Base-by-base conservation (phyloP, 257 asterid genomes). In the Thymus mandschuricus region DNA sequence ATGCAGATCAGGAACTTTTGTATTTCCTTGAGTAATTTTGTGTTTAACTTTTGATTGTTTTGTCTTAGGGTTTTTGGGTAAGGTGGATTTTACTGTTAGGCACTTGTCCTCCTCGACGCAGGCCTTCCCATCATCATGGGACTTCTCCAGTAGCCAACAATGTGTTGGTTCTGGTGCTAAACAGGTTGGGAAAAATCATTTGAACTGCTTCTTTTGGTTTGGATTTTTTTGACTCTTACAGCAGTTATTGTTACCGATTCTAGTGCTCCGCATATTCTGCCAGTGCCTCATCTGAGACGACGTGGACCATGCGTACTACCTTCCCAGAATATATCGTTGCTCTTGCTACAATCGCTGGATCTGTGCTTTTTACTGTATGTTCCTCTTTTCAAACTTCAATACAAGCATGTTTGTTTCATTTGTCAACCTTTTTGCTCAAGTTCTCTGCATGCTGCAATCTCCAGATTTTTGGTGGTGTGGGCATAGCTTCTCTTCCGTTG, bases 291-390 rank as follows among this genome's bases (percentile, higher is more conserved):
- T 89, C 97, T 27, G 97, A 94, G 89, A 81, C 90, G 61, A 91
- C 97, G 70, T 91, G 97, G 98, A 87, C 92, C 54, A 89, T 89
- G 97, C 96, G 84, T 46, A 43, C 97, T 74, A 89, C 97, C 76
- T 94, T 94, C 83, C 98, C 98, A 3, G 98, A 94, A 86, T 94
- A 94, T 84, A 88, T 94, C 55, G 98, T 94, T 72, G 98, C 98
- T 49, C 87, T 94, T 75, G 91, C 97, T 52, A 91, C 98, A 43
- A 89, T 94, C 75, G 98, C 78, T 66, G 98, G 99, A 82, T 95
- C 99, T 51, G 85, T 95, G 45, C 98, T 95, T 79, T 95, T 95
- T 84, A 86, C 89, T 68, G 99, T 95, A 89, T 59, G 87, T 64
- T 34, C 66, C 49, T 44, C 68, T 56, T 60, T 21, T 21, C 21